Evolutionary conservation across 2,329 filamentous ascomycete genomes (phyloP).

Genomic region (Colletotrichum chrysophilum): DNA sequence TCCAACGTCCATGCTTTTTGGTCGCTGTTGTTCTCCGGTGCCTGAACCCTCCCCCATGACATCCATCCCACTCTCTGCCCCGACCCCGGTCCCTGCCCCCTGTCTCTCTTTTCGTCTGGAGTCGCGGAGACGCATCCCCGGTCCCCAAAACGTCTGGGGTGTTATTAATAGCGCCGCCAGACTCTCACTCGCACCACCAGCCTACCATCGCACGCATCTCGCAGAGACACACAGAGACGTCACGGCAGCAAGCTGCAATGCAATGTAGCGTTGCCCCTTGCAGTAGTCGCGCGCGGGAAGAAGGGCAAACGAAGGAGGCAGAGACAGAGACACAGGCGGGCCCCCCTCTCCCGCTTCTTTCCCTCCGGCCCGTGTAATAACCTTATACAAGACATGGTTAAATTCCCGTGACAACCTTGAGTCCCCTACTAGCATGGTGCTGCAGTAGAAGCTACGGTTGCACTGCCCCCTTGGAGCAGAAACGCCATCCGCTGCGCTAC

Average conservation of each 20-base stretch:
- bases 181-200: not conserved
- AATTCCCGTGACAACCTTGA: not conserved
- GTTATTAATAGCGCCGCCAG: constrained; percentile 1
- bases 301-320: not conserved
- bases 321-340: not conserved
- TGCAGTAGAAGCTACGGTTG: not conserved
- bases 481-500: not conserved
- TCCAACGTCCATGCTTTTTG: not conserved
- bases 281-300: not conserved
- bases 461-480: not conserved
- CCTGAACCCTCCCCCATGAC: not conserved
- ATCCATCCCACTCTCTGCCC: not conserved
- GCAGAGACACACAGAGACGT: not conserved
- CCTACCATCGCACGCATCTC: not conserved
- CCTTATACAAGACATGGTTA: not conserved
- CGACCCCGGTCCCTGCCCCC: not conserved
- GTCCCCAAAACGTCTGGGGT: not conserved
- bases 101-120: not conserved
- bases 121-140: not conserved
- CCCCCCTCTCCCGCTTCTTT: not conserved
- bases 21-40: not conserved
- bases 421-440: not conserved
- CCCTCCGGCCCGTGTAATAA: not conserved
- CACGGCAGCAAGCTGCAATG: not conserved
- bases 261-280: not conserved